These are phyloP conservation scores for Schwanniomyces sp. DNA, from an alignment of 805 yeast genomes.

Conservation along the genomic window DNA sequence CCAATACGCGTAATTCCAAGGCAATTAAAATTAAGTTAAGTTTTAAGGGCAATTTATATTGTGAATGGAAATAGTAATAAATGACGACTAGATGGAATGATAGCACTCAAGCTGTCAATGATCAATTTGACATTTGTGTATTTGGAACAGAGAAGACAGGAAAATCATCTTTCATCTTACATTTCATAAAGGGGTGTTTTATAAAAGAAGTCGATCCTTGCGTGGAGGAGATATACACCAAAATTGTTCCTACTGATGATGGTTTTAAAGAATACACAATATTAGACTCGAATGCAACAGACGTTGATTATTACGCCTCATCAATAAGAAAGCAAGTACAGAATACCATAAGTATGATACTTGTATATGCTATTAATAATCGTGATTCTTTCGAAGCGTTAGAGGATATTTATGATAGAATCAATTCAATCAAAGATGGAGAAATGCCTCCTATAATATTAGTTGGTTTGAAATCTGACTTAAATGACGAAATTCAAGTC, in stretches of 20 bases:
- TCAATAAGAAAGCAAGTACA: slow-evolving; percentile 24
- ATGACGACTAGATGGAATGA: slow-evolving; percentile 3
- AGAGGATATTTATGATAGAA: slow-evolving; percentile 26
- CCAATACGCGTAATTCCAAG: neutral
- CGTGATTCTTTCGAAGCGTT: slow-evolving; percentile 25
- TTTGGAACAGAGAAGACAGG: slow-evolving; percentile 24
- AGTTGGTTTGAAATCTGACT: slow-evolving; percentile 31
- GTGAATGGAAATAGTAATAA: neutral
- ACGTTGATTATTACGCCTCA: slow-evolving; percentile 25
- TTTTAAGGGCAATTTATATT: neutral
- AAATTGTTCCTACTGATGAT: slow-evolving; percentile 11
- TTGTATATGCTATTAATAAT: slow-evolving; percentile 29
- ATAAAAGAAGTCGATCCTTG: slow-evolving; percentile 16
- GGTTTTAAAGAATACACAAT: slow-evolving; percentile 27
- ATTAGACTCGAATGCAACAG: slow-evolving; percentile 25
- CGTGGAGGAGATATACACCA: slow-evolving; percentile 26
- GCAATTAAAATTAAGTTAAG: neutral
- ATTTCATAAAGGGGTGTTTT: slow-evolving; percentile 19
- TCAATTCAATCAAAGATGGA: slow-evolving; percentile 16
- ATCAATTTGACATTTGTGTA: slow-evolving; percentile 26
- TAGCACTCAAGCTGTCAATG: slow-evolving; percentile 1
- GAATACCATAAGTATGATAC: slow-evolving; percentile 29
- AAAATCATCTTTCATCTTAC: slow-evolving; percentile 25
- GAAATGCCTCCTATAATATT: slow-evolving; percentile 29
- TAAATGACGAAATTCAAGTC: slow-evolving; percentile 25